phyloP scores from a whole-genome alignment of 2,329 filamentous ascomycete genomes.

The Alternaria triticina region DNA sequence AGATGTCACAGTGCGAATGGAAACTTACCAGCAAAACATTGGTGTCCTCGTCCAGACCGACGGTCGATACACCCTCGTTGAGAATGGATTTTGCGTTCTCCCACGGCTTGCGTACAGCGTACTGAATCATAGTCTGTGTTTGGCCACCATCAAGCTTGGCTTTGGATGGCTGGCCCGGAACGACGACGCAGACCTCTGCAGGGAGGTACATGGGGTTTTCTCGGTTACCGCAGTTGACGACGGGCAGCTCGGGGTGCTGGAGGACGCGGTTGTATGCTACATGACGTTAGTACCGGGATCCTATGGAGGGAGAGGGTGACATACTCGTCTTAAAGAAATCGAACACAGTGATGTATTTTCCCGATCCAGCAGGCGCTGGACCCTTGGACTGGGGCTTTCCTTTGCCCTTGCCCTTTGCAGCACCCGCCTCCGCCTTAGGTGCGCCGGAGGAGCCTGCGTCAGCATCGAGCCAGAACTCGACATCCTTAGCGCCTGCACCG shows the following conservation, averaged over 20 bases:
- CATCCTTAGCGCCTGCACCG: constrained; percentile 28
- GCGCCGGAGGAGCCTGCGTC: not conserved
- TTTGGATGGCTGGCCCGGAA: constrained; percentile 29
- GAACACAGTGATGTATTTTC: constrained; percentile 27
- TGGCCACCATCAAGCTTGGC: constrained; percentile 28
- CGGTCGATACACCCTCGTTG: constrained; percentile 16
- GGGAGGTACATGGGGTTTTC: constrained; percentile 35
- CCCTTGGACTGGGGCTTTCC: constrained; percentile 2
- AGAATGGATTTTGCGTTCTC: constrained; percentile 30
- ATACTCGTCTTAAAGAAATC: constrained; percentile 26
- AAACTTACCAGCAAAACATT: constrained; percentile 23
- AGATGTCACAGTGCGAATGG: not conserved
- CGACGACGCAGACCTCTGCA: constrained; percentile 30
- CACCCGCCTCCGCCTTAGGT: constrained; percentile 7
- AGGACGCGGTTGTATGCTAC: constrained; percentile 20
- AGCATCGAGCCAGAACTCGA: constrained; percentile 30
- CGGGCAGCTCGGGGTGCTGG: constrained; percentile 18
- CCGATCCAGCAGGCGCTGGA: constrained; percentile 5
- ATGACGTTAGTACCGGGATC: not conserved
- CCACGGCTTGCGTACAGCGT: constrained; percentile 34
- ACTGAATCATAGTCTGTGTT: constrained; percentile 35
- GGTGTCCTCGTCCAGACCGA: constrained; percentile 18
- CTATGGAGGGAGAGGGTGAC: not conserved
- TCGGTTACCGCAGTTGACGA: constrained; percentile 32
- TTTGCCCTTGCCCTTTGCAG: constrained; percentile 19